Evolutionary conservation across 2,329 filamentous ascomycete species (phyloP), one percentile per base, ranked within the genome.

Genomic region (Dryadomyces quercus-mongolicae): DNA sequence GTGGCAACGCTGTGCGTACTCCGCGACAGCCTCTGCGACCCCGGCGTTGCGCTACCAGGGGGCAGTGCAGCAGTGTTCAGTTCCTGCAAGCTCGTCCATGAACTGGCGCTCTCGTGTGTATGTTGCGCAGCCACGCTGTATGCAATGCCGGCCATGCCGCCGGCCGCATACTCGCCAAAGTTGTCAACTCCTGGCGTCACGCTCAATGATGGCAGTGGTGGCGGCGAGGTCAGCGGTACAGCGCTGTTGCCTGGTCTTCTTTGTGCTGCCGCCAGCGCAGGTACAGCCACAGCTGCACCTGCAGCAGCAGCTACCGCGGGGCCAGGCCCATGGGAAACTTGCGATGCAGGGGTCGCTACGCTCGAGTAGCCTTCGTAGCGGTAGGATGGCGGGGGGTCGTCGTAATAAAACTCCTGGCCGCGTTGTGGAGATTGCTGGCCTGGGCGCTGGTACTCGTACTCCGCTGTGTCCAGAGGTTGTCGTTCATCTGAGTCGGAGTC

Each of bases 101-200:
- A 40, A 40, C 36, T 12, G 3, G 36, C 36, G 36, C 82, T 84
- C 60, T 85, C 77, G 57, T 82, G 73, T 57, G 80, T 74, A 67
- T 83, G 80, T 52, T 74, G 75, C 61, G 84, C 82, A 51, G 84
- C 83, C 50, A 86, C 78, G 54, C 73, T 79, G 62, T 82, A 74
- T 43, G 85, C 84, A 56, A 87, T 80, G 54, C 82, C 83, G 34
- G 82, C 74, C 67, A 88, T 81, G 54, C 82, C 84, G 60, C 82
- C 84, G 21, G 76, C 74, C 16, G 84, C 80, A 43, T 72, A 67
- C 51, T 80, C 73, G 57, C 83, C 75, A 59, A 84, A 80, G 65
- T 88, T 87, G 68, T 88, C 83, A 57, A 80, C 75, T 38, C 80
- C 83, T 2, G 81, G 80, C 1, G 82, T 85, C 54, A 73, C 68